Base-by-base conservation (phyloP, 1,139 yeast species). In the Suhomyces guaymorum region DNA sequence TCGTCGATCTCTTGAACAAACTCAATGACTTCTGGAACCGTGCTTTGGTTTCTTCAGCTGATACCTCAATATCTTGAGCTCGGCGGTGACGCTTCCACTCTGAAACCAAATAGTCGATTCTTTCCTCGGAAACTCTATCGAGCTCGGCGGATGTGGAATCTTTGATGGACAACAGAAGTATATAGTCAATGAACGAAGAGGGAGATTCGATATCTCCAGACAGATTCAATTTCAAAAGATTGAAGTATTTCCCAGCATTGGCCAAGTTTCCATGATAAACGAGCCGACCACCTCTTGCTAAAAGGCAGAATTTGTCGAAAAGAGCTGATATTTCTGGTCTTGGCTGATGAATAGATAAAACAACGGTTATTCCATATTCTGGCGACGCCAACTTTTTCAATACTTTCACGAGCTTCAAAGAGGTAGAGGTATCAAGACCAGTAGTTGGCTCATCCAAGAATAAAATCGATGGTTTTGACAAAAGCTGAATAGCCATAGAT, bases 371-470 rank as follows among this genome's bases (percentile, higher is more conserved):
- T 0, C 94, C 92, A 32, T 56, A 58, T 36, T 70, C 73, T 0
- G 69, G 62, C 3, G 67, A 59, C 12, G 77, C 70, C 20, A 72
- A 60, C 43, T 75, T 72, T 44, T 77, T 75, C 41, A 88, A 67
- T 0, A 86, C 77, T 37, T 73, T 67, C n/a, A 86, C 75, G 30
- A 87, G 63, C 41, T 80, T 65, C 46, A 70, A 76, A 0, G 95
- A 89, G 8, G 89, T 80, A 36, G 80, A 78, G 2, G 95, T 82
- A 55, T 88, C 96, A 21, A 88, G 63, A 0, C 96, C 96, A 0
- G 96, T 86, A 0, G 96, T 88, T 2, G 96, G 95, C 51, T 88
- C 96, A 55, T 88, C 96, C 29, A 88, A 61, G 49, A 87, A 86
- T 43, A 88, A 59, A 2, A 87, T 63, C 0, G 90, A 79, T 0